These are phyloP conservation scores for Polyplosphaeria fusca DNA, from an alignment of 495 filamentous ascomycete genomes.

Conservation along the genomic window DNA sequence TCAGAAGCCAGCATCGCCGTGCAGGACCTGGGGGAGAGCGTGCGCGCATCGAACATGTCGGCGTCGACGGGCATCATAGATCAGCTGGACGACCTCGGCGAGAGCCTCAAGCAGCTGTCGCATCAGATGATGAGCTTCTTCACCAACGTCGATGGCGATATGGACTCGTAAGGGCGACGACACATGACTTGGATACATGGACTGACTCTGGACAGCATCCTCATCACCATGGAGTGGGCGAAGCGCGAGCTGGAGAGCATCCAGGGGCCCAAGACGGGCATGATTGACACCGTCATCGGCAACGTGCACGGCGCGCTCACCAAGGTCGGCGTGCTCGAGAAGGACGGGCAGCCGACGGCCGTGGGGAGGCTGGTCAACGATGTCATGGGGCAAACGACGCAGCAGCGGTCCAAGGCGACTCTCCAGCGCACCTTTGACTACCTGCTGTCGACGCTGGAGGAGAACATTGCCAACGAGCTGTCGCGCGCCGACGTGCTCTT, in stretches of 20 bases:
- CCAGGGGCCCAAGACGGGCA: constrained; percentile 52
- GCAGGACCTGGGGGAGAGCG: constrained; percentile 85
- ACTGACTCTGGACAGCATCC: too few species aligned
- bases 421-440: constrained; percentile 84
- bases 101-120: constrained; percentile 75
- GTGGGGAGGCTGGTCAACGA: constrained; percentile 63
- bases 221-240: constrained; percentile 94
- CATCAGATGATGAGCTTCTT: constrained; percentile 85
- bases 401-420: constrained; percentile 73
- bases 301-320: constrained; percentile 77
- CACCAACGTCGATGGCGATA: constrained; percentile 84
- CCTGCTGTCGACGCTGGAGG: constrained; percentile 81
- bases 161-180: constrained; percentile 65
- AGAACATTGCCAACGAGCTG: constrained; percentile 79
- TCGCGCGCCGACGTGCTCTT: constrained; percentile 73
- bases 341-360: constrained; percentile 58
- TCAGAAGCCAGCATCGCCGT: constrained; percentile 88
- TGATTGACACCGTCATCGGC: constrained; percentile 65
- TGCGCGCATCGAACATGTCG: constrained; percentile 85
- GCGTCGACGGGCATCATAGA: constrained; percentile 78
- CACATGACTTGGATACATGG: too few species aligned
- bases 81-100: constrained; percentile 77
- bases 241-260: constrained; percentile 67
- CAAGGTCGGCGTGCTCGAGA: constrained; percentile 63
- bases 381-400: constrained; percentile 72